Percentiles rank a stretch among this genome's conserved stretches.
phyloP scores from a whole-genome alignment of 73 alveolate species.

The Paramecium tetraurelia region DNA sequence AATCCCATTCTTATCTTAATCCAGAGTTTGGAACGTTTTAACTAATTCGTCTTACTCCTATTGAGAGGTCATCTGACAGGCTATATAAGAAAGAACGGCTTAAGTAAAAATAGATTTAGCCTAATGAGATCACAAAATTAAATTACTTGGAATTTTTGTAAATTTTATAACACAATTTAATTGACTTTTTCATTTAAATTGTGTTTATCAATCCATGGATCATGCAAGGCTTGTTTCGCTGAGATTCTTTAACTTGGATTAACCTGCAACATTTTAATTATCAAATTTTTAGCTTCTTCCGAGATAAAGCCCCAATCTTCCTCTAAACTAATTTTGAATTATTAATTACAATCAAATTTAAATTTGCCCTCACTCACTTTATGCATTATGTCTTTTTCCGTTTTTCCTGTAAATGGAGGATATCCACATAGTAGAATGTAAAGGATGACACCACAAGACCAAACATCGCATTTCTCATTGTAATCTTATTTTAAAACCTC shows the following conservation, averaged over 20 bases:
- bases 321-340: background rate
- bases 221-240: constrained; percentile 75
- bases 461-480: constrained; percentile 54
- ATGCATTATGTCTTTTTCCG: constrained; percentile 35
- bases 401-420: constrained; percentile 53
- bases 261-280: constrained; percentile 66
- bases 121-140: background rate
- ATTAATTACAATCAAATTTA: constrained; percentile 40
- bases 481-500: constrained; percentile 46
- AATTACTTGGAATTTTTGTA: constrained; percentile 36
- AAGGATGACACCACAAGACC: constrained; percentile 49
- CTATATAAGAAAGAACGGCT: constrained; percentile 64
- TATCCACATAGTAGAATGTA: constrained; percentile 39
- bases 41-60: constrained; percentile 69
- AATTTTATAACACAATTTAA: constrained; percentile 46
- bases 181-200: background rate
- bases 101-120: constrained; percentile 55
- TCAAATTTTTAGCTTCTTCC: constrained; percentile 70
- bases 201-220: constrained; percentile 69
- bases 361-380: constrained; percentile 45
- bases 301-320: constrained; percentile 63
- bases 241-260: constrained; percentile 66
- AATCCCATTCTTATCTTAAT: constrained; percentile 81
- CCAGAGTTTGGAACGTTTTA: constrained; percentile 67
- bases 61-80: constrained; percentile 53